Conservation (phyloP, 1,284 basidiomycete species). For the Phellopilus nigrolimitatus region DNA sequence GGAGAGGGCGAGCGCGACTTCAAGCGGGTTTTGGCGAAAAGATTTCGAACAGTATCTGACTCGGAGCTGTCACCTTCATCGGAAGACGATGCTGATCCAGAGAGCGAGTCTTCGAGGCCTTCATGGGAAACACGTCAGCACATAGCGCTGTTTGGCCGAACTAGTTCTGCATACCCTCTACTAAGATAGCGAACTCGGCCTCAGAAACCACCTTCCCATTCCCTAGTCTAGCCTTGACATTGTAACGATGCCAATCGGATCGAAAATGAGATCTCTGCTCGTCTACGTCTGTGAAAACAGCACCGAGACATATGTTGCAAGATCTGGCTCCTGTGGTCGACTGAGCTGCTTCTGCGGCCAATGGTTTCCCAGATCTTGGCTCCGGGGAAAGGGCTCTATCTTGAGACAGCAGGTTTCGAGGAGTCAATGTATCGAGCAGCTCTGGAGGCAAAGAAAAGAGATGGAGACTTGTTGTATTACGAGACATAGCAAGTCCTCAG, state of each 20-base stretch:
- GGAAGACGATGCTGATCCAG: constrained; percentile 78
- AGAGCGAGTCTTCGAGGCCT: constrained; percentile 86
- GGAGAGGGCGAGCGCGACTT: constrained; percentile 45
- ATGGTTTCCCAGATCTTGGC: not conserved
- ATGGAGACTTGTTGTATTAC: constrained; percentile 34
- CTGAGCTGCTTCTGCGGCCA: constrained; percentile 21
- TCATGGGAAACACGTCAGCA: constrained; percentile 5
- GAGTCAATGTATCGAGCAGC: constrained; percentile 62
- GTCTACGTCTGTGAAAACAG: constrained; percentile 68
- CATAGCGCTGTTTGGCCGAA: not conserved
- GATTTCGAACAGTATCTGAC: constrained; percentile 61
- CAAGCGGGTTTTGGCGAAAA: constrained; percentile 60
- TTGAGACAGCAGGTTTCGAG: constrained; percentile 44
- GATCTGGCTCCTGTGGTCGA: constrained; percentile 42
- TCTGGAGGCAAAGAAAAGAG: constrained; percentile 64
- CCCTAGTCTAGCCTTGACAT: constrained; percentile 77
- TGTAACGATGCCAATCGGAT: constrained; percentile 98
- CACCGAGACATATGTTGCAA: constrained; percentile 76
- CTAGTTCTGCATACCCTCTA: constrained; percentile 62
- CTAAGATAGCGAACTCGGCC: constrained; percentile 65
- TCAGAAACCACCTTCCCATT: constrained; percentile 63
- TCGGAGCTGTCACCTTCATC: constrained; percentile 48
- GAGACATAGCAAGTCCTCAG: constrained; percentile 16
- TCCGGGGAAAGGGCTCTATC: not conserved
- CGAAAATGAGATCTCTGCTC: constrained; percentile 87